phyloP scores from a whole-genome alignment of 257 asterid genomes.

The Asclepias syriaca region DNA sequence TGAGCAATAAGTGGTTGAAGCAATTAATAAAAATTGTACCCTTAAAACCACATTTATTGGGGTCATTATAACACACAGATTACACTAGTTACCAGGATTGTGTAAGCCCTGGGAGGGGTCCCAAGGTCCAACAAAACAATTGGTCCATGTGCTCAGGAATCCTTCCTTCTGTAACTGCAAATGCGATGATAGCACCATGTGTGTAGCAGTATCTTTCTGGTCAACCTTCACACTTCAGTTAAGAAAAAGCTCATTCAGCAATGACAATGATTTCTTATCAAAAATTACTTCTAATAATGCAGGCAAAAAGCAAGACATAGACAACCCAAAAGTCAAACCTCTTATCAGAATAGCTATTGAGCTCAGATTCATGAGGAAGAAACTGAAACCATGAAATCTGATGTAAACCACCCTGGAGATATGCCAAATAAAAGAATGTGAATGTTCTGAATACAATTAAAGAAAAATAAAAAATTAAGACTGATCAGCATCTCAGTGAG shows the following conservation, averaged over 20 bases:
- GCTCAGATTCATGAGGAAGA: slow-evolving; percentile 73
- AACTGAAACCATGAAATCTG: slow-evolving; percentile 99
- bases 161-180: slow-evolving; percentile 89
- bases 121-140: slow-evolving; percentile 99
- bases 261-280: not conserved
- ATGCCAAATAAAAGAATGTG: slow-evolving; percentile 10
- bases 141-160: slow-evolving; percentile 93
- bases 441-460: not conserved
- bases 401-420: slow-evolving; percentile 84
- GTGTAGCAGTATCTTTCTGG: slow-evolving; percentile 70
- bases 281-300: not conserved
- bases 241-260: slow-evolving; percentile 19
- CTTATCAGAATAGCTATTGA: slow-evolving; percentile 57
- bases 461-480: not conserved
- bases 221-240: slow-evolving; percentile 56
- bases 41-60: slow-evolving; percentile 8
- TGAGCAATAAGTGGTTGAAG: slow-evolving; percentile 29
- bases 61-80: slow-evolving; percentile 17
- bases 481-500: not conserved
- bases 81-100: slow-evolving; percentile 69
- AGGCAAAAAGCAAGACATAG: not conserved
- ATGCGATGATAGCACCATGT: slow-evolving; percentile 75
- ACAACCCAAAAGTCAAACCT: slow-evolving; percentile 44
- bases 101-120: slow-evolving; percentile 98
- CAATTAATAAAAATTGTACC: slow-evolving; percentile 22